Percentiles rank a stretch among this genome's conserved stretches.
Evolutionary conservation across 2,329 filamentous ascomycete genomes (phyloP).

Genomic region (Penicillium sclerotigenum): DNA sequence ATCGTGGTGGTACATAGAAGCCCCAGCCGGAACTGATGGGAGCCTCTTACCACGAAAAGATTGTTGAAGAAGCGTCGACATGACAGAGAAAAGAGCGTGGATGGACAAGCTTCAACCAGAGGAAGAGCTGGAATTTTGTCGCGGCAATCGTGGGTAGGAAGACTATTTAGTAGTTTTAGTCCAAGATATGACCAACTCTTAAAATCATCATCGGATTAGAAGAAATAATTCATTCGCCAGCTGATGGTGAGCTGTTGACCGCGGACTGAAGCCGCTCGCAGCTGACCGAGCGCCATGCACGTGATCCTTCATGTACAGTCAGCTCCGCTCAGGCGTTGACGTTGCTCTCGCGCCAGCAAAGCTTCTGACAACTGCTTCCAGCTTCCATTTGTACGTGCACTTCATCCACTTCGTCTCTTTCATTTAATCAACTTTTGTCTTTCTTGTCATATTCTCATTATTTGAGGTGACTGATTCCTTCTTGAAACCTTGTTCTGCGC

Average conservation of each 20-base stretch:
- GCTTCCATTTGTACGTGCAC: slow-evolving; percentile 23
- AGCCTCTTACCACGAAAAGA: slow-evolving; percentile 25
- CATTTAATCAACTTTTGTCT: slow-evolving; percentile 12
- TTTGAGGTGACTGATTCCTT: slow-evolving; percentile 3
- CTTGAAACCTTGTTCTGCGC: slow-evolving; percentile 8
- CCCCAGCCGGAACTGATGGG: slow-evolving; percentile 29
- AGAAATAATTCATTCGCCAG: neutral
- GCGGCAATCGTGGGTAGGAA: neutral
- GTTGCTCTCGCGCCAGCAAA: slow-evolving; percentile 28
- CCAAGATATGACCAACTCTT: neutral
- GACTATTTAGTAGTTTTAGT: neutral
- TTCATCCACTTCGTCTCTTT: slow-evolving; percentile 23
- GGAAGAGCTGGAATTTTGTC: neutral
- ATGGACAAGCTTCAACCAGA: neutral
- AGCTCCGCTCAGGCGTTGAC: slow-evolving; percentile 24
- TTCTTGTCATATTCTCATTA: slow-evolving; percentile 6
- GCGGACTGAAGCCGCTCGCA: slow-evolving; percentile 1
- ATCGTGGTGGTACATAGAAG: slow-evolving; percentile 35
- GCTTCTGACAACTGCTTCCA: slow-evolving; percentile 27
- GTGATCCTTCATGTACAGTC: slow-evolving; percentile 21
- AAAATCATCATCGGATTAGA: neutral
- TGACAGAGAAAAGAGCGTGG: slow-evolving; percentile 11
- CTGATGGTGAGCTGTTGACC: neutral
- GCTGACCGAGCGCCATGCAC: slow-evolving; percentile 13
- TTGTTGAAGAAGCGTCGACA: slow-evolving; percentile 31